Percentiles rank a stretch among this genome's conserved stretches.
Conservation (phyloP, 495 filamentous ascomycete genomes). For the Penicillium cinerascens region DNA sequence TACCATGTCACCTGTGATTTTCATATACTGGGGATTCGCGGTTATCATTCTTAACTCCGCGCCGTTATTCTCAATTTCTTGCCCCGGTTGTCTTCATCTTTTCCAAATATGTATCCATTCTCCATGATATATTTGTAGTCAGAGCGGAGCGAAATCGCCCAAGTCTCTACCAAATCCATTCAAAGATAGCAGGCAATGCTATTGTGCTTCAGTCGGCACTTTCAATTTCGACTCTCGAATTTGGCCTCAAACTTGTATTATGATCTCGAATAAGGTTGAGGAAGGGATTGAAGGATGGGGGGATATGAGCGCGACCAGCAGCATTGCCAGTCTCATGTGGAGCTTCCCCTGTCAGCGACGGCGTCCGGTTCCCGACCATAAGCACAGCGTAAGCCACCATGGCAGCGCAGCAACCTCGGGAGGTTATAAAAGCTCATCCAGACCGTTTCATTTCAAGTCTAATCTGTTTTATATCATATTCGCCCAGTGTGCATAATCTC, state of each 20-base stretch:
- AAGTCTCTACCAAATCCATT: background rate
- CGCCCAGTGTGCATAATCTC: background rate
- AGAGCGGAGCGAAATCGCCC: background rate
- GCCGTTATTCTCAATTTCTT: too few species aligned
- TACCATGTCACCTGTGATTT: background rate
- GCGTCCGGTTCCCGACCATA: conserved; percentile 1
- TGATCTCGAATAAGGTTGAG: background rate
- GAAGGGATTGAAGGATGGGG: too few species aligned
- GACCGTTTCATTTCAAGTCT: background rate
- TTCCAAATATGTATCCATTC: too few species aligned
- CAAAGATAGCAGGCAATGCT: background rate
- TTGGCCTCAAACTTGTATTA: background rate
- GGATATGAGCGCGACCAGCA: too few species aligned
- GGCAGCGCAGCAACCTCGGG: too few species aligned
- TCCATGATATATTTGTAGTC: background rate
- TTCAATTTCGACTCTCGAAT: background rate
- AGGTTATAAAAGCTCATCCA: background rate
- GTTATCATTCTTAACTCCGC: background rate
- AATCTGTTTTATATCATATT: background rate
- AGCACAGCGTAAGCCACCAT: background rate
- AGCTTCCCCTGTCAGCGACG: background rate
- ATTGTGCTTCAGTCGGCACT: background rate
- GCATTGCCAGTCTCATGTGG: background rate
- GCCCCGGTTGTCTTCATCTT: too few species aligned
- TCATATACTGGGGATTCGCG: background rate